Evolutionary conservation across 1,139 yeast species (phyloP).

Genomic region (Wickerhamiella infanticola): DNA sequence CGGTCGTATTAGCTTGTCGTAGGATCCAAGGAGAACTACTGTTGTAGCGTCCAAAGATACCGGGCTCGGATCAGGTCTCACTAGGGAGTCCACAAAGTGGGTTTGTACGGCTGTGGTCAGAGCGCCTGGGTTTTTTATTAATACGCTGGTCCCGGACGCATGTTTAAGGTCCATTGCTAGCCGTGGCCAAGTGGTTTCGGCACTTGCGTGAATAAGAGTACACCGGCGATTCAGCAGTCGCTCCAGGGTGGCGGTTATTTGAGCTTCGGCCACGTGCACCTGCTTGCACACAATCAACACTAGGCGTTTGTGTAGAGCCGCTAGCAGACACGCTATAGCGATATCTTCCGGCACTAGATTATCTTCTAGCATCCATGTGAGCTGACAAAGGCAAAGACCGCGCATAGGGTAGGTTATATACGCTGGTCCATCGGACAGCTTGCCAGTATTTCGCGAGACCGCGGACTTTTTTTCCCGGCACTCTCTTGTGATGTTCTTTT

Average conservation of each 20-base stretch:
- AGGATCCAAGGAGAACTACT: conserved; percentile 5
- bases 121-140: conserved; percentile 6
- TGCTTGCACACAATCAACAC: conserved; percentile 1
- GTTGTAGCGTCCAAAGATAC: conserved; percentile 3
- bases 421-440: no score
- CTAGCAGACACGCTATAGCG: neutral
- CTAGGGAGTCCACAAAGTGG: conserved; percentile 6
- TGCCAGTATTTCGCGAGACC: no score
- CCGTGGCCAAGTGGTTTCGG: conserved; percentile 5
- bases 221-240: neutral
- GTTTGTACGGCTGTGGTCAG: conserved; percentile 7
- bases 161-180: conserved; percentile 2
- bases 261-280: neutral
- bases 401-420: no score
- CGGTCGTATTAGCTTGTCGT: conserved; percentile 6
- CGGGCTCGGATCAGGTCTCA: neutral
- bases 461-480: no score
- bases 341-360: neutral
- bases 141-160: neutral
- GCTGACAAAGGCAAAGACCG: no score
- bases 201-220: neutral
- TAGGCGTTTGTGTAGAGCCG: neutral
- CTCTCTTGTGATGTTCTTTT: no score
- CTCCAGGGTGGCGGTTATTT: neutral
- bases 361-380: neutral